Evolutionary conservation across 2,329 filamentous ascomycete genomes (phyloP), one percentile per base, ranked within the genome.

Genomic region (Aureobasidium namibiae): DNA sequence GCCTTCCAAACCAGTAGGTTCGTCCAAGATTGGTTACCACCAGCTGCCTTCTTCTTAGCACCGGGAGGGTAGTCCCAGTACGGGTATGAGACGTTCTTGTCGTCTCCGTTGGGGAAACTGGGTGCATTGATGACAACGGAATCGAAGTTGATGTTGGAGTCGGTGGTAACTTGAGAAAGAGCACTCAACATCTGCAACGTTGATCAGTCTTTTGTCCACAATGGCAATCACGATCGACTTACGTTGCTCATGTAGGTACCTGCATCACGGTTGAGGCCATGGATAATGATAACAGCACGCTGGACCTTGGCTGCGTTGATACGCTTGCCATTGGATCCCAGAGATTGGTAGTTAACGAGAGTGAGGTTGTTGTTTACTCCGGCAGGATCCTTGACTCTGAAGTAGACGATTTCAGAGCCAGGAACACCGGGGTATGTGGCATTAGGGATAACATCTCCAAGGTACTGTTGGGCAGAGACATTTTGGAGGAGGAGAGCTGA

Each of bases 41-140:
- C 70, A 38, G 62, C 56, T 14, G 66, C 46, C 57, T 59, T 61
- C n/a, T 62, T 60, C 48, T 60, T 63, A 3, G 57, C 26, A 24
- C 31, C 41, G n/a, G 57, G 57, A 50, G 60, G 50, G 38, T 59
- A 59, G 9, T 65, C 64, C 41, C 64, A 68, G 67, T 68, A 73
- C 8, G 70, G 70, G 57, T 72, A 73, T n/a, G 65, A 69, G 41
- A 45, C 54, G 26, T 61, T 63, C 66, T 72, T 71, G 65, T 73
- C 71, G 33, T 72, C 65, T 10, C 70, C 70, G 52, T 72, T 73
- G 11, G 70, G 58, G 59, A 73, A 72, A 59, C 69, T 70, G 2
- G 70, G 70, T 9, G 68, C 66, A 48, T 70, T 66, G 54, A 72
- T 67, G 5, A 66, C 67, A 4, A 71, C 68, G 36, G 62, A 65